Percentiles rank a stretch among this genome's conserved stretches.
Evolutionary conservation across 331 rosid genomes (phyloP).

Genomic region (Saraca asoca): DNA sequence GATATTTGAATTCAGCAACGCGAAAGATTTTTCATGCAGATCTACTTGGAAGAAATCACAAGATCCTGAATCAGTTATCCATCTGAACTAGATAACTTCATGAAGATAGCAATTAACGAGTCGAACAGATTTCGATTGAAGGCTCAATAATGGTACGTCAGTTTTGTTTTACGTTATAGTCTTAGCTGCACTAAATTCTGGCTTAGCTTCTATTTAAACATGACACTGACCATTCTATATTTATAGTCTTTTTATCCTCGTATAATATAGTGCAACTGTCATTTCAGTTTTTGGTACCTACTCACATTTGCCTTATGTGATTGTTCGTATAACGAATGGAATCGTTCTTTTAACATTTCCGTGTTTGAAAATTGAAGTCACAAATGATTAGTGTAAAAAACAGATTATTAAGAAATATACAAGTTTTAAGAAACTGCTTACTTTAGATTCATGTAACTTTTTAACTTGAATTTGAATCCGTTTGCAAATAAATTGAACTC

Average conservation of each 20-base stretch:
- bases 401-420: too few species aligned
- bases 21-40: neutral
- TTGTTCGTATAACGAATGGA: too few species aligned
- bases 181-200: conserved; percentile 5
- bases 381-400: too few species aligned
- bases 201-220: neutral
- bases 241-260: neutral
- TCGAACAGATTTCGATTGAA: conserved; percentile 36
- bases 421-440: too few species aligned
- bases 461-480: too few species aligned
- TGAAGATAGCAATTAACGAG: conserved; percentile 35
- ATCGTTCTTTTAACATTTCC: too few species aligned
- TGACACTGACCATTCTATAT: neutral
- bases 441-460: too few species aligned
- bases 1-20: conserved; percentile 17
- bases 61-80: conserved; percentile 19
- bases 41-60: conserved; percentile 5
- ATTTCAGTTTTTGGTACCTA: conserved; percentile 1
- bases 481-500: too few species aligned
- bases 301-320: neutral
- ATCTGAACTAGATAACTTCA: conserved; percentile 24
- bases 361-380: too few species aligned
- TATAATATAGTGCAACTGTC: conserved; percentile 2
- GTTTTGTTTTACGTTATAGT: conserved; percentile 13
- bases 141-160: conserved; percentile 62